Conservation (phyloP, 1,284 basidiomycete species). For the Trichosporon coremiiforme region DNA sequence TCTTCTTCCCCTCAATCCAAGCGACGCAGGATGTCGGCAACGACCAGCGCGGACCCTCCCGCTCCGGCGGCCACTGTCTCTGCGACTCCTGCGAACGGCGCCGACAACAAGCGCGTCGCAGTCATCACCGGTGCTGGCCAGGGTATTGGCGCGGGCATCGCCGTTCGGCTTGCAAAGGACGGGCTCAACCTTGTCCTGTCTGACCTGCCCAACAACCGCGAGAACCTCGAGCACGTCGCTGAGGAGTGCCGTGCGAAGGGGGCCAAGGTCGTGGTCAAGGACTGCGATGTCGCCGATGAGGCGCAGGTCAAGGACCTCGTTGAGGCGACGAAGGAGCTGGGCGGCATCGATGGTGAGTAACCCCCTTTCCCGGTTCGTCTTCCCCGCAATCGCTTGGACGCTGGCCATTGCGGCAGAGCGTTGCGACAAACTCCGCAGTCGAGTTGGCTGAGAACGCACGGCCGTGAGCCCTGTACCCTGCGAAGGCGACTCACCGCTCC, state of each 20-base stretch:
- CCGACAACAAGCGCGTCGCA: slow-evolving; percentile 36
- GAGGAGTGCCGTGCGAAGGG: slow-evolving; percentile 30
- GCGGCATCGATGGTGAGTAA: slow-evolving; percentile 44
- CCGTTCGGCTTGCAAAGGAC: slow-evolving; percentile 57
- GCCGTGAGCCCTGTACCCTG: background rate
- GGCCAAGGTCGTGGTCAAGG: slow-evolving; percentile 42
- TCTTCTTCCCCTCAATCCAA: background rate
- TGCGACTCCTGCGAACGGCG: background rate
- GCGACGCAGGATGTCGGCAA: slow-evolving; percentile 1
- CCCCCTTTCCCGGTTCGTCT: background rate
- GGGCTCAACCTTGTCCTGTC: slow-evolving; percentile 57
- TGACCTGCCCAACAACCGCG: slow-evolving; percentile 38
- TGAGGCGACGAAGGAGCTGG: slow-evolving; percentile 50
- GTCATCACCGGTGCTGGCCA: slow-evolving; percentile 58
- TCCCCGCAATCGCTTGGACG: no score
- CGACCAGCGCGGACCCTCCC: background rate
- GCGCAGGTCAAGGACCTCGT: slow-evolving; percentile 42
- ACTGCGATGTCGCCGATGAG: slow-evolving; percentile 50
- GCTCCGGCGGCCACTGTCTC: background rate
- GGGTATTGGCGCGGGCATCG: slow-evolving; percentile 59
- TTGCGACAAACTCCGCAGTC: no score
- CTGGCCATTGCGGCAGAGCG: no score
- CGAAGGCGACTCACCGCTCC: background rate
- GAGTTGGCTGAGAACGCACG: background rate
- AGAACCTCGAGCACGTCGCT: slow-evolving; percentile 44